Evolutionary conservation across 1,139 yeast species (phyloP), one percentile per base, ranked within the genome.

Genomic region (Suzukiozyma palmioleophila): DNA sequence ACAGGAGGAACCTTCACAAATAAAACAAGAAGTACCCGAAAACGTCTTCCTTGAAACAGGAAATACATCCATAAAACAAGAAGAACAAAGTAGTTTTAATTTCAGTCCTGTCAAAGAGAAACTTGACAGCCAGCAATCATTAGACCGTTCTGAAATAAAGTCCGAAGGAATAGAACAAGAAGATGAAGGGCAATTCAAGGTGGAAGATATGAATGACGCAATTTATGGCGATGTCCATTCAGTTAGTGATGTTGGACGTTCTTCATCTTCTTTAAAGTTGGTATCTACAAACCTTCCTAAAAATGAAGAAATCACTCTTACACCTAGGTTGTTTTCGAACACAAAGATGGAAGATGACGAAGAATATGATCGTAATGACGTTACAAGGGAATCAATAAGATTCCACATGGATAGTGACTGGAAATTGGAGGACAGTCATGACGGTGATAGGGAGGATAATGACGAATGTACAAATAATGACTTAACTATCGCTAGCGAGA

Each of bases 391-490:
- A 50, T 59, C 69, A 11, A 56, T 67, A 14, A 48, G 68, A 35
- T 66, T 64, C 45, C 65, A 66, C 34, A 54, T 63, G 40, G 71
- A 66, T 41, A 53, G 60, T 29, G 68, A 60, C 32, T 68, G 74
- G 74, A 66, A 64, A 47, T 56, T 64, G 35, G 73, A 67, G 43
- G 69, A 66, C 38, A 66, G 72, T 38, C 60, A 66, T 41, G 74
- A 69, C 48, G 75, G 73, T 12, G 75, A 69, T 37, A 54, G 59
- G 32, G 75, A 69, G 47, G 75, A 69, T 42, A 69, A 69, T 45
- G 69, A 63, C 38, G 65, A 60, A 13, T 45, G 41, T 32, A 59
- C 66, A 5, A 48, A 55, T 35, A 57, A 56, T 35, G 63, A 60
- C 38, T 44, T n/a, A 31, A 46, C 52, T 12, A 24, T 44, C 6